phyloP scores from a whole-genome alignment of 2,329 filamentous ascomycete species.

The Zasmidium citrigriseum region DNA sequence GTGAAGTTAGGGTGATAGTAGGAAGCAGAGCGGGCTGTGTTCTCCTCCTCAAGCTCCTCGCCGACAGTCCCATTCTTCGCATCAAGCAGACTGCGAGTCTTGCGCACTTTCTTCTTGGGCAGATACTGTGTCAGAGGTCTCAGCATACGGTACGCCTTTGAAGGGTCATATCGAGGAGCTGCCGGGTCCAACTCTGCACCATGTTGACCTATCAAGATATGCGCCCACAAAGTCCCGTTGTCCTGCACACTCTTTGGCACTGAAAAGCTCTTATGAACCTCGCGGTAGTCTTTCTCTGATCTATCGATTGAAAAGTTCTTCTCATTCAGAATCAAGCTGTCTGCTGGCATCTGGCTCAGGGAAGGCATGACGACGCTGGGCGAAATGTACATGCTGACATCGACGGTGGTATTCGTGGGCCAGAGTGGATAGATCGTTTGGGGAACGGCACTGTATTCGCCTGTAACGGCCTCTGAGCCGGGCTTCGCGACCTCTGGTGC shows the following conservation, averaged over 20 bases:
- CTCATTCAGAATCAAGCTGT: slow-evolving; percentile 76
- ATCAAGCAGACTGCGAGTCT: slow-evolving; percentile 80
- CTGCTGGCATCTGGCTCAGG: slow-evolving; percentile 64
- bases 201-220: slow-evolving; percentile 82
- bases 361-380: slow-evolving; percentile 69
- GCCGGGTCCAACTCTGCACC: slow-evolving; percentile 77
- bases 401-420: slow-evolving; percentile 74
- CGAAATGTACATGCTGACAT: slow-evolving; percentile 83
- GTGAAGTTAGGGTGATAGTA: slow-evolving; percentile 97
- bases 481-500: slow-evolving; percentile 19
- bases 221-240: slow-evolving; percentile 91
- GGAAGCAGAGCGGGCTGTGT: slow-evolving; percentile 69
- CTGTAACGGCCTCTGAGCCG: slow-evolving; percentile 40
- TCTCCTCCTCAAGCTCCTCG: slow-evolving; percentile 51
- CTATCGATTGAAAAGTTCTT: slow-evolving; percentile 61
- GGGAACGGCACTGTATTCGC: slow-evolving; percentile 64
- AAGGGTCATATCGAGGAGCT: slow-evolving; percentile 69
- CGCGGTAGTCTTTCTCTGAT: slow-evolving; percentile 72
- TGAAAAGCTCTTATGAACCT: slow-evolving; percentile 73
- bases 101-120: slow-evolving; percentile 83
- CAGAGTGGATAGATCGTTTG: slow-evolving; percentile 82
- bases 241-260: slow-evolving; percentile 81
- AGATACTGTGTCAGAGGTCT: slow-evolving; percentile 88
- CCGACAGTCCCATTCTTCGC: slow-evolving; percentile 49
- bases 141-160: slow-evolving; percentile 78